phyloP scores from a whole-genome alignment of 352 stramenopile genomes.

The Phytophthora kernoviae region DNA sequence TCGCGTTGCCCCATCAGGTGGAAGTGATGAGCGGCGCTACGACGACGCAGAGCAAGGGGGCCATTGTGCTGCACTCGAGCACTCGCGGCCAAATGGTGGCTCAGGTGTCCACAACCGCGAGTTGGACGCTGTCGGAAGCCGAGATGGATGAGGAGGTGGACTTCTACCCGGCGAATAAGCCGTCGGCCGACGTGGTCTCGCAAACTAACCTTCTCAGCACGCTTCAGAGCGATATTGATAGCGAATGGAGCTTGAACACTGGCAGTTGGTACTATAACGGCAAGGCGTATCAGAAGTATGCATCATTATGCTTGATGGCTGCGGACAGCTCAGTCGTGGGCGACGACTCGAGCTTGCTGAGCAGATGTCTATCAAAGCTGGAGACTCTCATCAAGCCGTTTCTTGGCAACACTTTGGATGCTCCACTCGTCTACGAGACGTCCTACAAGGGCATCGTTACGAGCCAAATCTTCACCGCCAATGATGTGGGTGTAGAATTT shows the following conservation, averaged over 20 bases:
- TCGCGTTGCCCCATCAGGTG: constrained; percentile 55
- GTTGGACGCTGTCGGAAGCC: constrained; percentile 37
- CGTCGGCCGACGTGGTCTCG: neutral
- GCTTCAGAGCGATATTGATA: constrained; percentile 40
- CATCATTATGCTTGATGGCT: constrained; percentile 53
- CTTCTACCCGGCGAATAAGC: constrained; percentile 35
- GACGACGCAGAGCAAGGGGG: constrained; percentile 13
- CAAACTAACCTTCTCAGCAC: constrained; percentile 3
- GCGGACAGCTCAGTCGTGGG: constrained; percentile 37
- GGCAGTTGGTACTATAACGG: constrained; percentile 61
- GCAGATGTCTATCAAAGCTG: constrained; percentile 9
- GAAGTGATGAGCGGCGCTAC: constrained; percentile 25
- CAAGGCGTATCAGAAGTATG: constrained; percentile 63
- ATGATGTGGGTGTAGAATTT: constrained; percentile 51
- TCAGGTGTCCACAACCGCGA: constrained; percentile 14
- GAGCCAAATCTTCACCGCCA: constrained; percentile 30
- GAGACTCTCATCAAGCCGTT: constrained; percentile 34
- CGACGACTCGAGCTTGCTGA: constrained; percentile 36
- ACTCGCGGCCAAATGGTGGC: constrained; percentile 46
- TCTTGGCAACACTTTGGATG: constrained; percentile 35
- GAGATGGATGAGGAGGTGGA: constrained; percentile 34
- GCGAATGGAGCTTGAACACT: constrained; percentile 35
- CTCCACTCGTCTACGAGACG: constrained; percentile 49
- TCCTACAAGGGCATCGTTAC: constrained; percentile 47
- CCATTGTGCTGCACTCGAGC: constrained; percentile 35